phyloP scores from a whole-genome alignment of 1,284 basidiomycete species.

The Pholiota adiposa region DNA sequence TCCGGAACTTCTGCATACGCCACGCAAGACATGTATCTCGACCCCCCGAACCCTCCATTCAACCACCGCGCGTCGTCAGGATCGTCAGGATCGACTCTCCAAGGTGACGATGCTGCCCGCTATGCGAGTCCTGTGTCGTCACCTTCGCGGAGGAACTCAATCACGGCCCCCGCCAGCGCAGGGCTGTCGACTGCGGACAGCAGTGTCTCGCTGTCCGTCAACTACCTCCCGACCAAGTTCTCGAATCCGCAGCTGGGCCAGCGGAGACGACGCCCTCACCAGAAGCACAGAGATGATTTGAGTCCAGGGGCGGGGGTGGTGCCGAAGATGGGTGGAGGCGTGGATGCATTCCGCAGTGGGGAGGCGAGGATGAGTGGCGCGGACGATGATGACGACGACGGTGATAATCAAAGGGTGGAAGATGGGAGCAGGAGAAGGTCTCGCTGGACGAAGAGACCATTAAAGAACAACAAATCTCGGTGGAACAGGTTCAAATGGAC shows the following conservation, averaged over 20 bases:
- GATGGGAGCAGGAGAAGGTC: conserved; percentile 25
- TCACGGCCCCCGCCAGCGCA: conserved; percentile 7
- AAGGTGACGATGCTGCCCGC: neutral
- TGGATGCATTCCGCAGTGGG: conserved; percentile 60
- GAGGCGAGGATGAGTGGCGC: conserved; percentile 57
- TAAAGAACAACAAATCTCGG: conserved; percentile 45
- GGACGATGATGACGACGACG: conserved; percentile 63
- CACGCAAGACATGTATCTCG: conserved; percentile 2
- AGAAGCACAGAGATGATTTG: conserved; percentile 21
- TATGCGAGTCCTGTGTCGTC: conserved; percentile 15
- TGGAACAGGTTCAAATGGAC: conserved; percentile 79
- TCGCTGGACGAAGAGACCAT: conserved; percentile 21
- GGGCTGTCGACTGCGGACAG: conserved; percentile 17
- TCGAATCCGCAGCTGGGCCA: conserved; percentile 46
- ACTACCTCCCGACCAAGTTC: conserved; percentile 72
- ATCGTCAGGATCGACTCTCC: conserved; percentile 2
- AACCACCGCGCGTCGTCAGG: conserved; percentile 1
- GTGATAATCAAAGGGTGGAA: conserved; percentile 26
- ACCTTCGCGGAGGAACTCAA: conserved; percentile 9
- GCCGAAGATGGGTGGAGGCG: conserved; percentile 63
- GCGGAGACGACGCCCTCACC: conserved; percentile 30
- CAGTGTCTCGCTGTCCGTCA: conserved; percentile 50
- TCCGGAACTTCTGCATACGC: neutral
- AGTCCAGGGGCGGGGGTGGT: conserved; percentile 27
- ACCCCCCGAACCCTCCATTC: conserved; percentile 7